Conservation (phyloP, 768 basidiomycete species). For the Calocera cornea region DNA sequence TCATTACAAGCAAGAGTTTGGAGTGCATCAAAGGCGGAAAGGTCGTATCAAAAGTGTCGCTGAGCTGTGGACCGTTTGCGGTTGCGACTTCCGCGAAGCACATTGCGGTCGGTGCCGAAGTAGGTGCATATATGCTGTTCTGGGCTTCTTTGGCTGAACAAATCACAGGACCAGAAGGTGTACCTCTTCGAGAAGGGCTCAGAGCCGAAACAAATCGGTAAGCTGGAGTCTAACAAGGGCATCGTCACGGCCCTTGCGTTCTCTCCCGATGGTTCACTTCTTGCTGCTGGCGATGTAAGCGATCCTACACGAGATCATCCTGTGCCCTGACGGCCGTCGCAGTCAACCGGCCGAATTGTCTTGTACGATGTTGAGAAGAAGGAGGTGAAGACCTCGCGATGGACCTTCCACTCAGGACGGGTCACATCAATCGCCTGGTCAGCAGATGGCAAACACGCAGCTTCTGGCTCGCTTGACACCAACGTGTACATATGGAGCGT, state of each 20-base stretch:
- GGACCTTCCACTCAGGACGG: constrained; percentile 77
- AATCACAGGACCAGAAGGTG: constrained; percentile 54
- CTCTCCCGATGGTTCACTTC: constrained; percentile 56
- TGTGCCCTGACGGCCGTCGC: background rate
- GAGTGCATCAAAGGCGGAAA: constrained; percentile 63
- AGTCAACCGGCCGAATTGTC: constrained; percentile 73
- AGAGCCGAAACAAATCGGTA: constrained; percentile 37
- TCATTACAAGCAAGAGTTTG: constrained; percentile 42
- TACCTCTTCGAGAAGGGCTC: constrained; percentile 43
- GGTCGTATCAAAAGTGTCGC: constrained; percentile 41
- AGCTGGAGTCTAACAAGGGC: constrained; percentile 56
- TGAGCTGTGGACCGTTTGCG: constrained; percentile 41
- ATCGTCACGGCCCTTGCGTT: constrained; percentile 63
- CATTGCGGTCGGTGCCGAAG: constrained; percentile 67
- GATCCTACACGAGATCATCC: background rate
- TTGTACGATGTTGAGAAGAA: constrained; percentile 58
- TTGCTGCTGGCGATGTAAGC: constrained; percentile 79
- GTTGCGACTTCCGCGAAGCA: constrained; percentile 37
- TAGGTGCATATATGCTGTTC: constrained; percentile 23
- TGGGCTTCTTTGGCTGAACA: constrained; percentile 13
- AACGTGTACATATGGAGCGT: constrained; percentile 82
- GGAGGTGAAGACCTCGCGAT: constrained; percentile 60
- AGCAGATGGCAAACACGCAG: constrained; percentile 57
- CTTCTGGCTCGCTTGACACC: constrained; percentile 85
- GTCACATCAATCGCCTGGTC: constrained; percentile 71